Evolutionary conservation across 805 yeast genomes (phyloP), one percentile per base, ranked within the genome.

Genomic region (Zygoascus bituminiphila): DNA sequence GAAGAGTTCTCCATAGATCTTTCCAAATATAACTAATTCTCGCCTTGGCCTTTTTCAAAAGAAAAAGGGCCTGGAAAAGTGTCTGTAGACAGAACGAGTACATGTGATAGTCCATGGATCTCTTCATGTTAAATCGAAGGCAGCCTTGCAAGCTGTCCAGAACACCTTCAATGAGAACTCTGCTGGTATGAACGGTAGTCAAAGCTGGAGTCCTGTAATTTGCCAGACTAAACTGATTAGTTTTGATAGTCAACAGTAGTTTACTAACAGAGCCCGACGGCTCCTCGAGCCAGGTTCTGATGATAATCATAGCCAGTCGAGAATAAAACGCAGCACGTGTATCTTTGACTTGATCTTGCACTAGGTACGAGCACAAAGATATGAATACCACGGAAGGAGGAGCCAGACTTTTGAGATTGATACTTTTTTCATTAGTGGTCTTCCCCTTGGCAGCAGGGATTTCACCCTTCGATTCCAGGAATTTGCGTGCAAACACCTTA

Each of bases 1-100:
- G 46, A 14, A 67, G 40, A 2, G 70, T 58, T 42, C 54, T 57
- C 69, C 71, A 68, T 31, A 70, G 54, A 43, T 66, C 69, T 8
- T 57, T 48, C 74, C 74, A 69, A 51, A 64, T 62, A 49, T 69
- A 69, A 14, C 45, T 46, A 45, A 52, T 31, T 26, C 59, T 49
- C 1, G 46, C 37, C 35, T 50, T 48, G 15, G 26, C 15, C 5
- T 37, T 19, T 14, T 42, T 38, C 26, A 57, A 47, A 19, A 61
- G 47, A 19, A 51, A 45, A 5, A 59, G 37, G 2, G 54, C 49
- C 49, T 60, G 67, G 48, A 58, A 56, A 26, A 59, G 36, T 7
- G 52, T 42, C 4, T 48, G 50, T 5, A 62, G 50, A 1, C 61
- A 49, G 35, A 62, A 57, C 3, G 42, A 43, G 40, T 64, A 65